A percentile compares a stretch with the other conserved stretches of the same genome.
These are phyloP conservation scores for Porphyrellus cyaneotinctus DNA, from an alignment of 768 basidiomycete genomes.

Conservation along the genomic window DNA sequence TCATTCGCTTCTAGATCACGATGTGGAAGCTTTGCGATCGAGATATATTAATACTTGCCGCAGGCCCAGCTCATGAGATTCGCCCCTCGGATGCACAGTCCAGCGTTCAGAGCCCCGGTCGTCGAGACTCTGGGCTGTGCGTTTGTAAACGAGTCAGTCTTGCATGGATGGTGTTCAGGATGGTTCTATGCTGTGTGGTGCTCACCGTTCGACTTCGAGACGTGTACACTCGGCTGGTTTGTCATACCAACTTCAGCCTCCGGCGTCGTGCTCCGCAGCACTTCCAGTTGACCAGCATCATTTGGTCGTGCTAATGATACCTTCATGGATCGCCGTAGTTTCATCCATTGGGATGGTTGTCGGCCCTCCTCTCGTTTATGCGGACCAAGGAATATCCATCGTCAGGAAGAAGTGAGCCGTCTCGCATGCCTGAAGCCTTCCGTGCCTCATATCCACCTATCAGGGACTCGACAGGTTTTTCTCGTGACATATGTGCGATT, in stretches of 20 bases:
- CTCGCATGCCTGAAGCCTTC: neutral
- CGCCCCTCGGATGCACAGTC: neutral
- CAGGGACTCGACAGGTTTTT: slow-evolving; percentile 84
- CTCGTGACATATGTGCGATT: slow-evolving; percentile 82
- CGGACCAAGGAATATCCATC: slow-evolving; percentile 80
- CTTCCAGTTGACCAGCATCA: neutral
- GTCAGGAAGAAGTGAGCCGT: slow-evolving; percentile 60
- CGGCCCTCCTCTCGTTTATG: slow-evolving; percentile 81
- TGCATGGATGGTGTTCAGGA: neutral
- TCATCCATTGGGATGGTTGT: slow-evolving; percentile 82
- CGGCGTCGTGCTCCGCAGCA: slow-evolving; percentile 4
- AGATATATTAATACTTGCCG: slow-evolving; percentile 8
- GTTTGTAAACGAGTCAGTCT: neutral
- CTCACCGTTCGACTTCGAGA: too few species aligned
- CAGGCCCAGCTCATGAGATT: slow-evolving; percentile 8
- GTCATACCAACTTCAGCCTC: slow-evolving; percentile 2
- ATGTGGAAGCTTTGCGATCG: slow-evolving; percentile 19
- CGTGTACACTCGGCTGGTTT: slow-evolving; percentile 10
- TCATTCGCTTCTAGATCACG: slow-evolving; percentile 2
- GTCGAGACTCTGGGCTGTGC: neutral
- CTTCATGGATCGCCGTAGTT: slow-evolving; percentile 61
- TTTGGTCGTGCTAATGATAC: slow-evolving; percentile 28
- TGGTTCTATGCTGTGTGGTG: too few species aligned
- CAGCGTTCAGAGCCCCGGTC: slow-evolving; percentile 5
- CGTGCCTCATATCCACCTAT: slow-evolving; percentile 1